phyloP scores from a whole-genome alignment of 768 basidiomycete genomes.

The Multifurca ochricompacta region DNA sequence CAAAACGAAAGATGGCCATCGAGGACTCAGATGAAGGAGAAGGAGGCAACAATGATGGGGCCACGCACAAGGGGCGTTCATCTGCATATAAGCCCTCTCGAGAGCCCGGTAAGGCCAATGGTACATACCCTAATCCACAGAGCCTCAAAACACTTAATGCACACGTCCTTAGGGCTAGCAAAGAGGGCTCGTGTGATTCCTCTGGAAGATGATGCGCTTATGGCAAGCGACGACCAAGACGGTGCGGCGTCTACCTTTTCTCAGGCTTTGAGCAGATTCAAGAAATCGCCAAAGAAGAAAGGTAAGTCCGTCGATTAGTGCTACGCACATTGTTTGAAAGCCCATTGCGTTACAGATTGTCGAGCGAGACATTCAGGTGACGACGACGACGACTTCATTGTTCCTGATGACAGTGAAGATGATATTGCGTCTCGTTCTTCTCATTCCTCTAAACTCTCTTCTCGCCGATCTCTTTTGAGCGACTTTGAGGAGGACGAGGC shows the following conservation, averaged over 20 bases:
- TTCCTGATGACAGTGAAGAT: conserved; percentile 46
- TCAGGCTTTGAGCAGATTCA: conserved; percentile 54
- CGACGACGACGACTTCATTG: conserved; percentile 70
- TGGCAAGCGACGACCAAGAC: conserved; percentile 33
- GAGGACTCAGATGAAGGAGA: conserved; percentile 68
- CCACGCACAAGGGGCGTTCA: conserved; percentile 12
- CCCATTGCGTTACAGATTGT: not conserved
- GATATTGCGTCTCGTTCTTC: conserved; percentile 34
- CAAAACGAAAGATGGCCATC: conserved; percentile 61
- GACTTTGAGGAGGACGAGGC: conserved; percentile 33
- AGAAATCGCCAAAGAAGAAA: conserved; percentile 51
- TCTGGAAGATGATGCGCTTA: conserved; percentile 34
- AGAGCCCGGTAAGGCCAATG: conserved; percentile 5
- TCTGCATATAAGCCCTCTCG: conserved; percentile 17
- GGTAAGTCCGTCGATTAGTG: conserved; percentile 29
- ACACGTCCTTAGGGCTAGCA: conserved; percentile 31
- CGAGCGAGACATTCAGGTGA: conserved; percentile 40
- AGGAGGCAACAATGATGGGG: not conserved
- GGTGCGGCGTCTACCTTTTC: conserved; percentile 40
- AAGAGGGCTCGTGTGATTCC: conserved; percentile 55
- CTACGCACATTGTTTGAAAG: not conserved
- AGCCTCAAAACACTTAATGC: not conserved
- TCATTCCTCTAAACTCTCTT: conserved; percentile 40
- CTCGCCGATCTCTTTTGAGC: conserved; percentile 29
- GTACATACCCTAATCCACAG: too few species aligned